phyloP scores from a whole-genome alignment of 805 yeast species.

The Kuraishia molischiana region DNA sequence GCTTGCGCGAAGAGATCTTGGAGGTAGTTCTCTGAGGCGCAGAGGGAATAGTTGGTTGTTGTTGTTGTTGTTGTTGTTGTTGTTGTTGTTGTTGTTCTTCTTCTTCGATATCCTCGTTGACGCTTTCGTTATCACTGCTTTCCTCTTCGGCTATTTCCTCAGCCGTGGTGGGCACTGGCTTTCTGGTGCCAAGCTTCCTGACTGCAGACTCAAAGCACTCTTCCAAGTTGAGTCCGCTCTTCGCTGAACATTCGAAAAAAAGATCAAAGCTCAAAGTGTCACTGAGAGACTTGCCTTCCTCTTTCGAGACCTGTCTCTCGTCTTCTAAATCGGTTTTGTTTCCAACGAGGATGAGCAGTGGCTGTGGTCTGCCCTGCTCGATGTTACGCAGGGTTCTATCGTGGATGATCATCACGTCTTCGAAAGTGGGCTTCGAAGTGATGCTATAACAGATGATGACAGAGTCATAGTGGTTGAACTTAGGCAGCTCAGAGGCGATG shows the following conservation, averaged over 20 bases:
- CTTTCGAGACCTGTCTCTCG: conserved; percentile 64
- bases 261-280: not conserved
- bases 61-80: not conserved
- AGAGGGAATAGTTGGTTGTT: too few species aligned
- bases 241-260: conserved; percentile 2
- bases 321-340: conserved; percentile 69
- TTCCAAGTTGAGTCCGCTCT: conserved; percentile 2
- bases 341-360: conserved; percentile 51
- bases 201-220: not conserved
- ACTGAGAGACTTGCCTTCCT: conserved; percentile 32
- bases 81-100: not conserved
- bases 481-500: conserved; percentile 6
- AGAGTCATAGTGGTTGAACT: conserved; percentile 30
- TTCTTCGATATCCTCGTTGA: not conserved
- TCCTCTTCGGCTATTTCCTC: too few species aligned
- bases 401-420: conserved; percentile 20
- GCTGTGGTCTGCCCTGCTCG: conserved; percentile 11
- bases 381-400: conserved; percentile 75
- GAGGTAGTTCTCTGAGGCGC: not conserved
- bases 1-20: not conserved
- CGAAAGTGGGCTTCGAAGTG: conserved; percentile 36
- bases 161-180: too few species aligned
- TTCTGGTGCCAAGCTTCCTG: not conserved
- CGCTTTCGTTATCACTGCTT: not conserved
- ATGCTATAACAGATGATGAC: conserved; percentile 40